These are phyloP conservation scores for Paracamarosporium sp. DNA, from an alignment of 2,329 filamentous ascomycete genomes.

Conservation along the genomic window DNA sequence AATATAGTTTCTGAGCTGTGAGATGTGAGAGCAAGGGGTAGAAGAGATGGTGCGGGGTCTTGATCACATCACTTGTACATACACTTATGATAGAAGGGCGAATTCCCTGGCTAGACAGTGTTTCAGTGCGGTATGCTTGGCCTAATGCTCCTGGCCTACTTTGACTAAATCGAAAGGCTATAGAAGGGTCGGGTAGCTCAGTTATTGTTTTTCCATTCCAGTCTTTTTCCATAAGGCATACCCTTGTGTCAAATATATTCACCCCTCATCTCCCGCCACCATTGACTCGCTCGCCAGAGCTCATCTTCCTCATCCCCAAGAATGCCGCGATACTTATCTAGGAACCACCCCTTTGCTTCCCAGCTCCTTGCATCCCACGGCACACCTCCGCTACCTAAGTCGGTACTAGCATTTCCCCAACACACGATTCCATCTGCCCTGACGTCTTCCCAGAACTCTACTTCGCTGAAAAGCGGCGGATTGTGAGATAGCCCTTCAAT, in stretches of 20 bases:
- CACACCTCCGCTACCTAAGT: background rate
- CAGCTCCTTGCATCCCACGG: slow-evolving; percentile 1
- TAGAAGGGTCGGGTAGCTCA: too few relatives aligned
- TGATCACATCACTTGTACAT: too few relatives aligned
- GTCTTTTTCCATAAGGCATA: too few relatives aligned
- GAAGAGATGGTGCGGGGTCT: too few relatives aligned
- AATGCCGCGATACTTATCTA: background rate
- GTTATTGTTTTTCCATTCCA: too few relatives aligned
- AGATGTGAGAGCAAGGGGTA: too few relatives aligned
- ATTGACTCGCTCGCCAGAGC: background rate
- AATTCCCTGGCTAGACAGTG: too few relatives aligned
- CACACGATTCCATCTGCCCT: background rate
- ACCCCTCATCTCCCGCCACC: slow-evolving; percentile 2
- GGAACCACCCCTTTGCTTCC: background rate
- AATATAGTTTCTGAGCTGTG: too few relatives aligned
- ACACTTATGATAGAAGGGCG: too few relatives aligned
- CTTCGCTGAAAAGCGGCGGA: background rate
- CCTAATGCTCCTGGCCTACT: too few relatives aligned
- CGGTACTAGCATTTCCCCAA: background rate
- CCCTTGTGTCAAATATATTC: background rate
- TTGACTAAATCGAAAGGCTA: too few relatives aligned
- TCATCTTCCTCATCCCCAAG: background rate
- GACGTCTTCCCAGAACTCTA: background rate
- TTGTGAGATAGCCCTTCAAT: background rate
- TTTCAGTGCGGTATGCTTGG: too few relatives aligned